These are phyloP conservation scores for Penstemon newberryi DNA, from an alignment of 257 asterid species.

Conservation along the genomic window DNA sequence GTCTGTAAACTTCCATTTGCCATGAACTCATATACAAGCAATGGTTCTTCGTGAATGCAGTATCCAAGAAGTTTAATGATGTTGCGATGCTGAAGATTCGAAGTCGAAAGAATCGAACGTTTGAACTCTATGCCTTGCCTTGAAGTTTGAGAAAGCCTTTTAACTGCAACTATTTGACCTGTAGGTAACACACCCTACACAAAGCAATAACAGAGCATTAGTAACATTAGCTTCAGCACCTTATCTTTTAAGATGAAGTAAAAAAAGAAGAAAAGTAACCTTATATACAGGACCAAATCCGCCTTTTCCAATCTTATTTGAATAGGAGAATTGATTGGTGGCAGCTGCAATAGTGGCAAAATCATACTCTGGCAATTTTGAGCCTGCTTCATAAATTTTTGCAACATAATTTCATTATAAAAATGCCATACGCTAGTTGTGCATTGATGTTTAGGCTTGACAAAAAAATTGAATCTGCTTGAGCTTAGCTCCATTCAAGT, in stretches of 20 bases:
- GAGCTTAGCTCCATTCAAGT: not conserved
- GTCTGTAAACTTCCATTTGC: too few species aligned
- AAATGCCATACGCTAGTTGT: not conserved
- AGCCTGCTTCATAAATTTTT: slow-evolving; percentile 8
- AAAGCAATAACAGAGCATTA: too few species aligned
- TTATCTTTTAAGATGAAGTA: not conserved
- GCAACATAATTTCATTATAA: not conserved
- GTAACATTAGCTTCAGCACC: slow-evolving; percentile 4
- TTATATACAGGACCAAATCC: not conserved
- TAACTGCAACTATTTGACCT: too few species aligned
- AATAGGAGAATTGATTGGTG: slow-evolving; percentile 4
- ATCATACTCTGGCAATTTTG: not conserved
- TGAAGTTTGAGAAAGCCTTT: not conserved
- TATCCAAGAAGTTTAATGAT: too few species aligned
- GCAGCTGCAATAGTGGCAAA: slow-evolving; percentile 19
- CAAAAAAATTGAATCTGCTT: not conserved
- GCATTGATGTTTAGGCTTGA: not conserved
- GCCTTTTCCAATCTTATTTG: slow-evolving; percentile 15
- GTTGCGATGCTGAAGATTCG: slow-evolving; percentile 20
- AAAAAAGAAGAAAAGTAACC: slow-evolving; percentile 17
- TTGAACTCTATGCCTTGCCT: not conserved
- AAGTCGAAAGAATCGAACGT: slow-evolving; percentile 15
- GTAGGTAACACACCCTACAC: not conserved
- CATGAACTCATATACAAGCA: too few species aligned
- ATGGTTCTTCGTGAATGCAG: too few species aligned